These are phyloP conservation scores for Neurospora tetraspora DNA, from an alignment of 495 filamentous ascomycete species.

Conservation along the genomic window DNA sequence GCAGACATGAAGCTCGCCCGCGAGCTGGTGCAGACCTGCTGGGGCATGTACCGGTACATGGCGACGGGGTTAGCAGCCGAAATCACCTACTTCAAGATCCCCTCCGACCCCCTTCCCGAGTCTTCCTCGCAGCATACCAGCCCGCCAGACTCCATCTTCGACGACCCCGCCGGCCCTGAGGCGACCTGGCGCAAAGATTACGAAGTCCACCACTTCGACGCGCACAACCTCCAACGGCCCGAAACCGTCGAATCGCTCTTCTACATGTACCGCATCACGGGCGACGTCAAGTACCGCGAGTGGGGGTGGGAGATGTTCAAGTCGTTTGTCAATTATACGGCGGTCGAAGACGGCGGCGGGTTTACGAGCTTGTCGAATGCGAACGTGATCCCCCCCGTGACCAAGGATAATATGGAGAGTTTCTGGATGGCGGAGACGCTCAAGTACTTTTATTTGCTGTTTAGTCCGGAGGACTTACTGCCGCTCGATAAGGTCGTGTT, in stretches of 20 bases:
- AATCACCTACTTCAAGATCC: conserved; percentile 78
- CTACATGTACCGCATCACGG: conserved; percentile 98
- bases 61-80: conserved; percentile 84
- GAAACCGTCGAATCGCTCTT: conserved; percentile 93
- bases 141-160: conserved; percentile 30
- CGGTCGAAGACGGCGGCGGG: conserved; percentile 61
- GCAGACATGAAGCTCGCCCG: conserved; percentile 76
- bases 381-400: conserved; percentile 50
- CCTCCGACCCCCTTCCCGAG: conserved; percentile 50
- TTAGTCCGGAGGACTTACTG: conserved; percentile 74
- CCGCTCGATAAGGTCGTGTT: conserved; percentile 79
- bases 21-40: conserved; percentile 94
- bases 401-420: conserved; percentile 82
- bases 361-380: conserved; percentile 79
- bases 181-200: conserved; percentile 65
- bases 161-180: conserved; percentile 14
- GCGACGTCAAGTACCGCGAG: conserved; percentile 78
- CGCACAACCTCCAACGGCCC: conserved; percentile 90
- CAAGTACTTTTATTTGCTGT: conserved; percentile 95
- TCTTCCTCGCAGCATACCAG: conserved; percentile 35
- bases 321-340: conserved; percentile 74
- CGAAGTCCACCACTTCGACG: conserved; percentile 61
- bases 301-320: conserved; percentile 99
- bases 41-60: conserved; percentile 87
- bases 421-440: conserved; percentile 97